Conservation (phyloP, 2,329 filamentous ascomycete genomes). For the Lachnellula arida region DNA sequence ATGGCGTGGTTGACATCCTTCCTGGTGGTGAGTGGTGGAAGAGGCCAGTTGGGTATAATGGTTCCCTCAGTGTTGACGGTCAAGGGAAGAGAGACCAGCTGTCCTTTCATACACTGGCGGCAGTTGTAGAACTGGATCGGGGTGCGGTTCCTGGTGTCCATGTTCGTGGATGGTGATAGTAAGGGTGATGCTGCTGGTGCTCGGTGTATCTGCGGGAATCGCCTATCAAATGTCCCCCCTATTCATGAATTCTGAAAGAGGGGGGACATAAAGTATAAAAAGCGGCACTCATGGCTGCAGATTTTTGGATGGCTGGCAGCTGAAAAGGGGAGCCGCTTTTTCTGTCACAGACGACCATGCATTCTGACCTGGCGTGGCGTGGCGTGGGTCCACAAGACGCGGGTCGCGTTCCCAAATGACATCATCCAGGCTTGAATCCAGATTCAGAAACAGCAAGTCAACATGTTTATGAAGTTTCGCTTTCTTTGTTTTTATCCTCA, state of each 20-base stretch:
- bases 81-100: slow-evolving; percentile 16
- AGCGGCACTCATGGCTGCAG: not conserved
- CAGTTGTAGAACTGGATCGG: slow-evolving; percentile 26
- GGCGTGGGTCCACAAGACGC: too few species aligned
- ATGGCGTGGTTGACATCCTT: slow-evolving; percentile 44
- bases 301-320: too few species aligned
- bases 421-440: too few species aligned
- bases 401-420: too few species aligned
- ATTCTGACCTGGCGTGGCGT: too few species aligned
- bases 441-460: too few species aligned
- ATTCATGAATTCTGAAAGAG: not conserved
- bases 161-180: too few species aligned
- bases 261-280: not conserved
- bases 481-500: too few species aligned
- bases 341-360: too few species aligned
- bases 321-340: too few species aligned
- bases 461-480: too few species aligned
- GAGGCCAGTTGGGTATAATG: slow-evolving; percentile 25
- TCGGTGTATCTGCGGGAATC: not conserved
- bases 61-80: slow-evolving; percentile 20
- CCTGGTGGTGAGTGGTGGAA: slow-evolving; percentile 13
- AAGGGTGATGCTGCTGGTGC: not conserved
- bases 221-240: not conserved
- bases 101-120: slow-evolving; percentile 21
- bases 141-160: not conserved